Evolutionary conservation across 257 asterid species (phyloP), one percentile per base, ranked within the genome.

Genomic region (Nyctanthes arbortristis): DNA sequence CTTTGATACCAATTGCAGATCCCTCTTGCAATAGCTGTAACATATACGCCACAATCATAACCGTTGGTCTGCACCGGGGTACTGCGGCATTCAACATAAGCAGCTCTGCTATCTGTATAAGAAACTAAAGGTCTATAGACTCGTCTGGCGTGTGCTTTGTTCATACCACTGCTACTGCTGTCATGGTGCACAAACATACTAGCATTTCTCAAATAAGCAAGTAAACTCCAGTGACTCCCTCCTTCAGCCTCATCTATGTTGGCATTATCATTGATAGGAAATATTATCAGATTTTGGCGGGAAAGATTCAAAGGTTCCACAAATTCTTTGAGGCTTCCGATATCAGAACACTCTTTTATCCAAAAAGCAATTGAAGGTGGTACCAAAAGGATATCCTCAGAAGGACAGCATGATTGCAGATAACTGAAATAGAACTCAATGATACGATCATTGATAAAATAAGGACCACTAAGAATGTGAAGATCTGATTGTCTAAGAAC

Each of bases 401-500:
- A 73, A 28, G 93, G 78, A 63, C 71, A 75, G 71, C 64, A 29
- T 33, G 96, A 78, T 12, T 80, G 29, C 49, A 88, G 87, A 74
- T 84, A 79, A 79, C 93, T 87, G 77, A 93, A 88, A 72, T 88
- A 90, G 86, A 93, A 93, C 40, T 90, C 95, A 34, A 93, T 88
- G 40, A 88, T 82, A 62, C 95, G 93, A 75, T 93, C 97, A 58
- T 88, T 93, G 60, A 93, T 88, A 67, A 78, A 93, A 73, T 80
- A 66, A n/a, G 93, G 88, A 35, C 93, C 89, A 2, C 81, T 73
- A 24, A 92, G 90, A 68, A 88, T 85, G 77, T 67, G 81, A 32
- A 90, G 77, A 80, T 93, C 98, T 8, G 95, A 85, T 67, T 80
- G 77, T 75, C 96, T 69, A 40, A 93, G 88, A 9, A 88, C 93